Evolutionary conservation across 768 basidiomycete genomes (phyloP).

Genomic region (Daedalea quercina): DNA sequence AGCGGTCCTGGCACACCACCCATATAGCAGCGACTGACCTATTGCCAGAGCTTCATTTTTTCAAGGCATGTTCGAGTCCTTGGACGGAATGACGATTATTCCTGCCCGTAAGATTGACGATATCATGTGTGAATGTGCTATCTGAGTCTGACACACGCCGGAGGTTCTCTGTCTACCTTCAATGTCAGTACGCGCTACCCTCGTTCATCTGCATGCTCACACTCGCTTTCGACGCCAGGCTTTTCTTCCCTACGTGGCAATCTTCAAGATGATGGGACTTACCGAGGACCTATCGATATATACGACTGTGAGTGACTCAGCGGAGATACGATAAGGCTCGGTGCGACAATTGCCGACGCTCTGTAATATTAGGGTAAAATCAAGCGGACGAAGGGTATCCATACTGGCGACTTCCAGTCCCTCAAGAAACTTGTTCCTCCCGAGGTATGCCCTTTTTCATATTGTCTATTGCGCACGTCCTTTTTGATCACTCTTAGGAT

Average conservation of each 20-base stretch:
- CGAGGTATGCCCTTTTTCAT: slow-evolving; percentile 33
- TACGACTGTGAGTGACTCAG: slow-evolving; percentile 11
- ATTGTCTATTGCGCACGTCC: background rate
- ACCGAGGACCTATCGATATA: slow-evolving; percentile 14
- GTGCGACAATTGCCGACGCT: background rate
- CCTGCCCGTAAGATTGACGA: slow-evolving; percentile 33
- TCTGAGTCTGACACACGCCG: background rate
- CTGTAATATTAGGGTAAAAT: slow-evolving; percentile 45
- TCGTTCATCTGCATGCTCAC: too few species aligned
- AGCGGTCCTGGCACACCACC: background rate
- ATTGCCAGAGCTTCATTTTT: slow-evolving; percentile 42
- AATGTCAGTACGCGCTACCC: too few species aligned
- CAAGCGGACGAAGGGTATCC: slow-evolving; percentile 49
- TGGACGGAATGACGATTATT: slow-evolving; percentile 53
- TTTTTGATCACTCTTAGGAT: slow-evolving; percentile 30
- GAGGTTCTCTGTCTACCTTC: slow-evolving; percentile 21
- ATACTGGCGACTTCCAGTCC: slow-evolving; percentile 54
- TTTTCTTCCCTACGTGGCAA: slow-evolving; percentile 16
- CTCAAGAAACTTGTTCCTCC: slow-evolving; percentile 48
- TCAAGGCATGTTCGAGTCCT: slow-evolving; percentile 58
- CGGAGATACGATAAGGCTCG: background rate
- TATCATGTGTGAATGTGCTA: background rate
- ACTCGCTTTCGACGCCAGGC: slow-evolving; percentile 8
- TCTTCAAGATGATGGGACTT: slow-evolving; percentile 14
- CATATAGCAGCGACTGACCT: too few species aligned